phyloP scores from a whole-genome alignment of 129 eudicot species.

The Artemisia tridentata region DNA sequence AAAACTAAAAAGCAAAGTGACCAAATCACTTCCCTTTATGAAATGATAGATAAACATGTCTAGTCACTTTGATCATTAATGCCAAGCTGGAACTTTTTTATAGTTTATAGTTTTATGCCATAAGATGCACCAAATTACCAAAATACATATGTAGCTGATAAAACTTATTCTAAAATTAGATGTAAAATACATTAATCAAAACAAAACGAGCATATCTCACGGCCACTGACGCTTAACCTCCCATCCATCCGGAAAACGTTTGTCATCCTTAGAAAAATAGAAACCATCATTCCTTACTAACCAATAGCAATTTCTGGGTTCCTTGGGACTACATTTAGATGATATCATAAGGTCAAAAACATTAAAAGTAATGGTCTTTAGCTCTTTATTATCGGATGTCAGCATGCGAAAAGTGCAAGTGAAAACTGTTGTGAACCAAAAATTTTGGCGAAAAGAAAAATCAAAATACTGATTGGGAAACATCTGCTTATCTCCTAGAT shows the following conservation, averaged over 20 bases:
- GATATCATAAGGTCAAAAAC: conserved; percentile 13
- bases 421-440: conserved; percentile 16
- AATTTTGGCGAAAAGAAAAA: conserved; percentile 9
- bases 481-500: conserved; percentile 21
- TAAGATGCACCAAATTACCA: too few species aligned
- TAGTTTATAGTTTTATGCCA: too few species aligned
- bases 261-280: conserved; percentile 9
- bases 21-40: too few species aligned
- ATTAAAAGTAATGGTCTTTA: background rate
- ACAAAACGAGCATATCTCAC: conserved; percentile 6
- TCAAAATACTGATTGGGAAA: background rate
- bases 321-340: background rate
- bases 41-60: too few species aligned
- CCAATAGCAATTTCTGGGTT: conserved; percentile 4
- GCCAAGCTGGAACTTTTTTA: too few species aligned
- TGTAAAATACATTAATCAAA: too few species aligned
- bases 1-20: too few species aligned
- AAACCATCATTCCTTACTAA: conserved; percentile 30
- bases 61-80: too few species aligned
- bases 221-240: background rate
- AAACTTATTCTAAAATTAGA: too few species aligned
- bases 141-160: too few species aligned
- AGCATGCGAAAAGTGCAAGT: conserved; percentile 13
- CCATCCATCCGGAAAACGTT: conserved; percentile 26
- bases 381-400: background rate